Base-by-base conservation (phyloP, 2,329 filamentous ascomycete species). In the Trichoderma koningiopsis region DNA sequence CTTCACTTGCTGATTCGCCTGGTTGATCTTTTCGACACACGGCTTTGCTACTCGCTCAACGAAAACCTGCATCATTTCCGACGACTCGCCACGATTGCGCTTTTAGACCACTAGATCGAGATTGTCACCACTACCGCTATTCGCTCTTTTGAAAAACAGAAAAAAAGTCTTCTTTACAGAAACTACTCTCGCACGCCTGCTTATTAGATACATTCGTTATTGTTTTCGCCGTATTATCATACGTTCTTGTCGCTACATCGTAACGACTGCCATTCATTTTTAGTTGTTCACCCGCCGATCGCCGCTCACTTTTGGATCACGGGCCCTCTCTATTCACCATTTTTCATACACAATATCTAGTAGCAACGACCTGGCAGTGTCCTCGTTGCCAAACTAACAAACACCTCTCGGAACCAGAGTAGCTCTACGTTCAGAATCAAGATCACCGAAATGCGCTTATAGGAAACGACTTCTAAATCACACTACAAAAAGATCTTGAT, bases 391-490 rank as follows among this genome's bases (percentile, higher is more conserved):
- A 55, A 49, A 22, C 61, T 43, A 59, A 69, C 61, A 19, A 8
- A n/a, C 22, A 11, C 19, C 27, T 40, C 31, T 61, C 27, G 33
- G 65, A 27, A 13, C 52, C 40, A 47, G 47, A 27, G 37, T 61
- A 29, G 24, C 24, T 64, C 24, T 49, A 53, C 40, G 14, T 49
- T 40, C 35, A 55, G 49, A 22, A 59, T 22, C n/a, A 16, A 24
- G 19, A 31, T 64, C 58, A 63, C 27, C 57, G 74, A 71, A 71
- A 78, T 78, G 76, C 72, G 56, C 63, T 57, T 40, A 27, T 70
- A 70, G 64, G 56, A 58, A 35, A 40, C 63, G 40, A 68, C 5
- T 16, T 27, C 37, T 35, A 57, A 31, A 49, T 27, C 55, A 27
- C 62, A 49, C 6, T 4, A 49, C n/a, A 37, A 55, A 59, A n/a